Conservation (phyloP, 495 filamentous ascomycete species). For the Hyaloscypha hepaticicola region DNA sequence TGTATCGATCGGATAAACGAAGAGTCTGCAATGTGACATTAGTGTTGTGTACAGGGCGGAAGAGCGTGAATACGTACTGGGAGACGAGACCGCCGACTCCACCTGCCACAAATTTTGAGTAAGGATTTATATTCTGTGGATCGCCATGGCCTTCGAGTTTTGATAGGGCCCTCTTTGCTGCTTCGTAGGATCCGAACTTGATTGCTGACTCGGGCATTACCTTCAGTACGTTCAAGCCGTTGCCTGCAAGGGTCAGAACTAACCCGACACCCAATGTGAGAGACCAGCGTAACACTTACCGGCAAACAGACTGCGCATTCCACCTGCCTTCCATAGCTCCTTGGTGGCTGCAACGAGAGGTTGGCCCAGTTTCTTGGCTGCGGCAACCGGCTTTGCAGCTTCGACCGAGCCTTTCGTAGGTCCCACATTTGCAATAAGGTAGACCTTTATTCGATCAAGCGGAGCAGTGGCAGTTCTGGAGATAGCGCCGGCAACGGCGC, state of each 20-base stretch:
- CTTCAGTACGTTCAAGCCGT: slow-evolving; percentile 94
- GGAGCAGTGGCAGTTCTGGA: slow-evolving; percentile 93
- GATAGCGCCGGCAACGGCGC: slow-evolving; percentile 86
- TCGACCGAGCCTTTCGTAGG: slow-evolving; percentile 41
- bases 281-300: slow-evolving; percentile 53
- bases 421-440: slow-evolving; percentile 88
- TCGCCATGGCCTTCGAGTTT: slow-evolving; percentile 86
- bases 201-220: slow-evolving; percentile 98
- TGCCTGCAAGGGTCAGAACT: slow-evolving; percentile 61
- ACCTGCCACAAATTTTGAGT: slow-evolving; percentile 85
- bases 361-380: slow-evolving; percentile 62
- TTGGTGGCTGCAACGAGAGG: slow-evolving; percentile 70
- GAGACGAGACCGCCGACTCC: slow-evolving; percentile 91
- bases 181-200: slow-evolving; percentile 95
- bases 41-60: neutral
- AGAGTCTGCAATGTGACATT: slow-evolving; percentile 54
- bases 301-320: slow-evolving; percentile 90
- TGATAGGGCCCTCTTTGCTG: slow-evolving; percentile 83
- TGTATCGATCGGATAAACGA: slow-evolving; percentile 95
- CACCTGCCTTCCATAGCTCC: slow-evolving; percentile 81
- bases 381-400: slow-evolving; percentile 58
- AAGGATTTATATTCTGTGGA: slow-evolving; percentile 69
- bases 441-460: slow-evolving; percentile 95
- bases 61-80: slow-evolving; percentile 57
- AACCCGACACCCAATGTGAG: neutral